These are phyloP conservation scores for Phaseolus lunatus DNA, from an alignment of 306 rosid species.

Conservation along the genomic window DNA sequence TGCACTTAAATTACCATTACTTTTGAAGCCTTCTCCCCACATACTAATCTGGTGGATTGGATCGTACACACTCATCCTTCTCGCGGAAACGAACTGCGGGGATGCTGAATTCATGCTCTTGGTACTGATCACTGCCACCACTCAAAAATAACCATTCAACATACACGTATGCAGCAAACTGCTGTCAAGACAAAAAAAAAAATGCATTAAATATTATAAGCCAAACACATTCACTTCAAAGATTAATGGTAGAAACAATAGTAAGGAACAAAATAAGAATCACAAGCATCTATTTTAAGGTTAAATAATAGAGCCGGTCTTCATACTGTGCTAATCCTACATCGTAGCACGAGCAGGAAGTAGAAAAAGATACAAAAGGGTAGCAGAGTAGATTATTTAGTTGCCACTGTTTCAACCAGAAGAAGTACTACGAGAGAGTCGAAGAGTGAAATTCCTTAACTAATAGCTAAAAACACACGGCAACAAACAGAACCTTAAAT, in stretches of 20 bases:
- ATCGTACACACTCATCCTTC: constrained; percentile 87
- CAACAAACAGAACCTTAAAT: constrained; percentile 20
- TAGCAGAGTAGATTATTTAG: not conserved
- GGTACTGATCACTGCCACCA: constrained; percentile 48
- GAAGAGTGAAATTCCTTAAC: not conserved
- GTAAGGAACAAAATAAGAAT: not conserved
- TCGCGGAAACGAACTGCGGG: constrained; percentile 68
- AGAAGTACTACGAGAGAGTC: constrained; percentile 12
- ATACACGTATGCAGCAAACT: constrained; percentile 10
- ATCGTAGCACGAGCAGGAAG: not conserved
- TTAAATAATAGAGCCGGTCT: too few relatives aligned
- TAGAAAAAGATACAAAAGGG: constrained; percentile 11
- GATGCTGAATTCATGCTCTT: constrained; percentile 77
- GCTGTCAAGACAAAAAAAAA: not conserved
- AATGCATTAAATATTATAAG: not conserved
- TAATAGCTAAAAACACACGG: not conserved
- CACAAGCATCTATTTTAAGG: too few relatives aligned
- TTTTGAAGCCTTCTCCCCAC: constrained; percentile 88
- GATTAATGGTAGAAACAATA: not conserved
- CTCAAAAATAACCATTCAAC: constrained; percentile 35
- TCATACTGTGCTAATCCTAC: too few relatives aligned
- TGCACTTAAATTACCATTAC: constrained; percentile 62
- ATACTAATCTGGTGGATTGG: constrained; percentile 85
- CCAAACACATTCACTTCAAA: constrained; percentile 6
- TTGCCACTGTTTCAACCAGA: not conserved